Base-by-base conservation (phyloP, 2,329 filamentous ascomycete species). In the Apiospora pterosperma region DNA sequence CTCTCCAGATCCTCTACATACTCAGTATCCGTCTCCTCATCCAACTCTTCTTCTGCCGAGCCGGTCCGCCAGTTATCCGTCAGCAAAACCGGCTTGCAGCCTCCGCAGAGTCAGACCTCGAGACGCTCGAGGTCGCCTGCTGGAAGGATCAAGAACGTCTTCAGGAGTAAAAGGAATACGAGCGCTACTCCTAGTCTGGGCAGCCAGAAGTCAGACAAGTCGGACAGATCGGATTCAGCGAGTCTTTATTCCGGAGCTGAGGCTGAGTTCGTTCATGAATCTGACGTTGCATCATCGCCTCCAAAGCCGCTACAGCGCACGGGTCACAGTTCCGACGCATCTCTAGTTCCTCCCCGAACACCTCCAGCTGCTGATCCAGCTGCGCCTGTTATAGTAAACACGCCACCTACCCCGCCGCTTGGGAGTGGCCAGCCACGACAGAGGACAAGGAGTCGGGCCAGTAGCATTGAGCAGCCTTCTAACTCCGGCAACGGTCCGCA, bases 91-190 rank as follows among this genome's bases (percentile, higher is more conserved):
- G 77, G 71, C 65, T 80, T 80, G 66, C 81, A 76, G 69, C 78
- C 76, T 63, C 81, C 79, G 59, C 73, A 72, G 68, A 79, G 76
- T 70, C 79, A 80, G 66, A 74, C 78, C 58, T 79, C 80, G 67
- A 84, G 84, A 69, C 85, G 90, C 66, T 88, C 88, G 28, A 82
- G 86, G 23, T 94, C 92, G 11, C 90, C 91, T 12, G 88, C 85
- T 62, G 86, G 88, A 72, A 92, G 89, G 72, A 81, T 95, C 67
- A 90, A 86, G 75, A 88, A 90, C 73, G 90, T 90, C 14, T 92
- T 96, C 72, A 85, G 80, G 65, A 80, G 83, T 55, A 88, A 85
- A 72, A 87, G 83, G 73, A 78, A 72, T 67, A 72, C 76, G 34
- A 82, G 78, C 65, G 74, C 79, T 31, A 81, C 78, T 67, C 78